Evolutionary conservation across 1,284 basidiomycete genomes (phyloP).

Genomic region (Chiua sp.): DNA sequence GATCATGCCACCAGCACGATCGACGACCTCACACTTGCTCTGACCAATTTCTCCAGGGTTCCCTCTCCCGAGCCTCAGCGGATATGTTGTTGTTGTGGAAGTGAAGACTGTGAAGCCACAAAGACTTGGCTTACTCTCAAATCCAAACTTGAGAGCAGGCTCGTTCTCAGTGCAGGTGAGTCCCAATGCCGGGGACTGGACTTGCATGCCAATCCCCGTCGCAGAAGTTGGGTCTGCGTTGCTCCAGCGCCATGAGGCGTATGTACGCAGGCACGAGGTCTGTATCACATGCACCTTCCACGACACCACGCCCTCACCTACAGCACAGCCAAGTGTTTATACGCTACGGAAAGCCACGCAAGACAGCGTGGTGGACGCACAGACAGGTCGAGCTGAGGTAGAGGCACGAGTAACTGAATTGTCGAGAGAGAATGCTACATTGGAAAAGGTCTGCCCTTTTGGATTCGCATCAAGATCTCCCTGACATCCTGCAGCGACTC

Average conservation of each 20-base stretch:
- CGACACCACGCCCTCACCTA: constrained; percentile 13
- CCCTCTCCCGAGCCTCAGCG: constrained; percentile 67
- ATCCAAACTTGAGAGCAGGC: constrained; percentile 71
- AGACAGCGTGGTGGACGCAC: constrained; percentile 14
- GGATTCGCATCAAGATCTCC: background rate
- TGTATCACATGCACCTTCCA: constrained; percentile 29
- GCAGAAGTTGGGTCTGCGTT: constrained; percentile 93
- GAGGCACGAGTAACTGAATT: constrained; percentile 50
- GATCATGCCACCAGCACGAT: constrained; percentile 69
- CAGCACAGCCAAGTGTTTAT: constrained; percentile 22
- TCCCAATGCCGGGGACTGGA: constrained; percentile 14
- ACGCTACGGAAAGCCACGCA: constrained; percentile 18
- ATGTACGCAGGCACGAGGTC: constrained; percentile 76
- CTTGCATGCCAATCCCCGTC: constrained; percentile 9
- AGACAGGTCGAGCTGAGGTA: constrained; percentile 25
- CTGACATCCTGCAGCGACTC: constrained; percentile 59
- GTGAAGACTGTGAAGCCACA: constrained; percentile 65
- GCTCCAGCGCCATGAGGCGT: constrained; percentile 85
- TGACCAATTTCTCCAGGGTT: constrained; percentile 71
- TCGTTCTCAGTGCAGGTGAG: constrained; percentile 85
- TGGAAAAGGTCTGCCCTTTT: constrained; percentile 64
- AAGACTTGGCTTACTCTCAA: constrained; percentile 70
- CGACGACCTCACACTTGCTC: constrained; percentile 75
- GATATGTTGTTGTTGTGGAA: constrained; percentile 69
- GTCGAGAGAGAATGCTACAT: constrained; percentile 59